Base-by-base conservation (phyloP, 805 yeast species). In the Ogataea zsoltii region DNA sequence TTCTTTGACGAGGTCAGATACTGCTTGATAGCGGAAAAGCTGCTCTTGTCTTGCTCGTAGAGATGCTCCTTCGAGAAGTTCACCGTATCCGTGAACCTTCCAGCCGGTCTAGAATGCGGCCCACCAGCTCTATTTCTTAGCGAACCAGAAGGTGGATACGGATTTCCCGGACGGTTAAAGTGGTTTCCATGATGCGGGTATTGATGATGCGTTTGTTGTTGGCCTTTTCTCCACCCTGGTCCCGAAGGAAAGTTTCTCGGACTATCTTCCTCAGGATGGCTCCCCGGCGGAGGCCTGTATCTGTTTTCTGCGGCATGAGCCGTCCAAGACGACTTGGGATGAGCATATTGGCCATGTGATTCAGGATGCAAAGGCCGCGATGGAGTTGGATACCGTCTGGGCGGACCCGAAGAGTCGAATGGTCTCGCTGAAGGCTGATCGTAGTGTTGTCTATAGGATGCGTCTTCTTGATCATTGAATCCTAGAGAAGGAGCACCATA, bases 1-100 rank as follows among this genome's bases (percentile, higher is more conserved):
- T 48, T 51, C 43, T 51, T 51, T 28, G 35, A 42, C 15, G 50
- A 50, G 35, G 44, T 48, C 14, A 50, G 34, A 25, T 42, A 50
- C 23, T 51, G 51, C 29, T 54, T 51, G 42, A 51, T 50, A 4
- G 50, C 54, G 26, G 52, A 48, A 18, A 51, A 49, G 15, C 57
- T 45, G 14, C 46, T 47, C 19, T 46, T 44, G 21, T 45, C 54
- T n/a, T 46, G 51, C 2, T 38, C 51, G 33, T 50, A 50, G 25
- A 51, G 33, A 16, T 48, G 43, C 23, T 43, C 46, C 23, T 42
- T 37, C 10, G 41, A 26, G 19, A 42, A 49, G n/a, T 35, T 35
- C 31, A 35, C 26, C 3, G 38, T 25, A 14, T 35, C 38, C n/a
- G 38, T 14, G 15, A 14, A 35, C 21, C 30, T 13, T 23, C 15